Conservation (phyloP, 345 rosid species). For the Moricandia moricandioides region DNA sequence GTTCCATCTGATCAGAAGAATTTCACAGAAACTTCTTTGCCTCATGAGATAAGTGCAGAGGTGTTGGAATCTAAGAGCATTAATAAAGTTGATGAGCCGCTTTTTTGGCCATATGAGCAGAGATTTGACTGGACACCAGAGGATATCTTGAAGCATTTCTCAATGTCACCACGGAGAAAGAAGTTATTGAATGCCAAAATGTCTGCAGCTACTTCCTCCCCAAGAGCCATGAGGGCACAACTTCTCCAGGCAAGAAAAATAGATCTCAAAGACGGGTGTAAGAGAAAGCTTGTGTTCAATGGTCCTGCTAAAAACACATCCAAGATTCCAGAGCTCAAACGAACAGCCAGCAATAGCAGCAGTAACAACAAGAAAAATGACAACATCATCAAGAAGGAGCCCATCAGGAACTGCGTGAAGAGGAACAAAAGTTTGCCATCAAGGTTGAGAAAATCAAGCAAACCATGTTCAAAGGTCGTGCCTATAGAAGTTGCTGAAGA, state of each 20-base stretch:
- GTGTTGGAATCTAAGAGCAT: conserved; percentile 24
- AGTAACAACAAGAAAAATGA: not conserved
- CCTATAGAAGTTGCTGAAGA: conserved; percentile 36
- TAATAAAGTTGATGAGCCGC: conserved; percentile 36
- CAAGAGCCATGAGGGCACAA: conserved; percentile 29
- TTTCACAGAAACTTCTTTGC: conserved; percentile 1
- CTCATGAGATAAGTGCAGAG: conserved; percentile 17
- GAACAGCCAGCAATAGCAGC: conserved; percentile 13
- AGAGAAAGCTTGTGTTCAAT: conserved; percentile 28
- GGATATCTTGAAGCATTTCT: conserved; percentile 47
- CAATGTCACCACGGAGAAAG: conserved; percentile 53
- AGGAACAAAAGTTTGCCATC: conserved; percentile 38
- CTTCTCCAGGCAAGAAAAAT: conserved; percentile 20
- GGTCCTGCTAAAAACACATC: conserved; percentile 22
- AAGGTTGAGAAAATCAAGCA: conserved; percentile 41
- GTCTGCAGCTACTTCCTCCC: conserved; percentile 29
- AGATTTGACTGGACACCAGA: conserved; percentile 47
- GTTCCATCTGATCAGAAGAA: not conserved
- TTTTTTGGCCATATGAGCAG: conserved; percentile 57
- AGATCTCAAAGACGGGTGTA: conserved; percentile 25
- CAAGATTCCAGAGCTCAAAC: conserved; percentile 37
- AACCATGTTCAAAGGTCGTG: conserved; percentile 35
- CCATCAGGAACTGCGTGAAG: conserved; percentile 23
- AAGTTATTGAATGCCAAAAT: not conserved
- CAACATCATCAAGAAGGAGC: conserved; percentile 11